Evolutionary conservation across 148 eudicot genomes (phyloP).

Genomic region (Dysphania ambrosioides): DNA sequence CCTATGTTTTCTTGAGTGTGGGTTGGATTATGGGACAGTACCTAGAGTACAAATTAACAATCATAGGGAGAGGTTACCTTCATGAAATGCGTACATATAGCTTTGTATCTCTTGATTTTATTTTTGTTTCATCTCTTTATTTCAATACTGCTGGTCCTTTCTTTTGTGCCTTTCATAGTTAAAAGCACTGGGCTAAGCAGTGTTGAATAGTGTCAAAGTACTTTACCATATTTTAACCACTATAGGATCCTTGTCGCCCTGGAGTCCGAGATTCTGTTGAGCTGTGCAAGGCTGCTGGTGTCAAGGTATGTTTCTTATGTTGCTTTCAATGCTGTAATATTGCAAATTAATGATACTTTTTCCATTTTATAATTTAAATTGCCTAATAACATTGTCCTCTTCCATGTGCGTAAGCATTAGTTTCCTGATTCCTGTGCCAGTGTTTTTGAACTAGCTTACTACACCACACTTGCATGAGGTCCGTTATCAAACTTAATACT

Average conservation of each 20-base stretch:
- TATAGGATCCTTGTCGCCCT: conserved; percentile 84
- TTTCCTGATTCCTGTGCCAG: not conserved
- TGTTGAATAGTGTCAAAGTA: not conserved
- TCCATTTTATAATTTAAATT: not conserved
- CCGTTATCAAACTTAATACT: not conserved
- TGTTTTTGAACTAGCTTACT: not conserved
- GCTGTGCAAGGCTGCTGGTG: conserved; percentile 68
- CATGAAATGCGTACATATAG: too few species aligned
- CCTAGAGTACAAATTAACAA: not conserved
- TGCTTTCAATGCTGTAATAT: not conserved
- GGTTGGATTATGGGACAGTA: not conserved
- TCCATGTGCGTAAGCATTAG: not conserved
- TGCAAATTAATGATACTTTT: not conserved
- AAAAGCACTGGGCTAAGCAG: not conserved
- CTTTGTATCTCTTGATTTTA: too few species aligned
- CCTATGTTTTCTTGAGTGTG: not conserved
- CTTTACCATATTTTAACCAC: not conserved
- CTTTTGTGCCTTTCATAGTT: not conserved
- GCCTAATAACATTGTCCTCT: not conserved
- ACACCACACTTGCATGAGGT: not conserved
- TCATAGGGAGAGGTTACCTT: not conserved
- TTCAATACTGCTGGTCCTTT: not conserved
- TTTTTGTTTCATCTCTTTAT: not conserved
- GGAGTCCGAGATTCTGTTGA: conserved; percentile 69
- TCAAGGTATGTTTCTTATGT: conserved; percentile 28